Base-by-base conservation (phyloP, 2,329 filamentous ascomycete genomes). In the Magnaporthiopsis rhizophila region DNA sequence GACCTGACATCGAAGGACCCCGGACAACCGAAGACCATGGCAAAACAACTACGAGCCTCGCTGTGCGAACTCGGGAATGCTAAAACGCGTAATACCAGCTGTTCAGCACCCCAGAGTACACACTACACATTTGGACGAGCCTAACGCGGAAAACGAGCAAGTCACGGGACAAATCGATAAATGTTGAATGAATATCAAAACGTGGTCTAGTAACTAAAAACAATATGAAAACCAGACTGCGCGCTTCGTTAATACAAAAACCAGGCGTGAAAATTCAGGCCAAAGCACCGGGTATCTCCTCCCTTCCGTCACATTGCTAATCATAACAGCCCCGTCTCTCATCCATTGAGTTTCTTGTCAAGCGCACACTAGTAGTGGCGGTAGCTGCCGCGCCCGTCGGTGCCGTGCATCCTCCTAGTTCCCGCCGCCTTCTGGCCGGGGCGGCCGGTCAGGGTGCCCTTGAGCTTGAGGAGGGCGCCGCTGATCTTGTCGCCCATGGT, bases 381-480 rank as follows among this genome's bases (percentile, higher is more conserved):
- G 21, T 21, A 81, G 64, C 78, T 80, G 65, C 86, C 85, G 53
- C 87, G 84, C 2, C 89, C 89, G 74, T 91, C 89, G 60, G 89
- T 91, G 57, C 89, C 89, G 69, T 85, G 84, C 87, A 91, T 91
- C 64, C 89, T 82, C 66, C 89, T 82, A 62, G 88, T 89, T 34
- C 89, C 89, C 69, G 89, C 88, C 73, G 88, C 89, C 86, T 93
- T 93, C 68, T 89, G 77, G 30, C 87, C 90, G 2, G 89, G 88
- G 57, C 86, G 81, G 61, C 85, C 76, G 1, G 88, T 92, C 65
- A 94, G 72, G 64, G 80, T 85, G 9, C 91, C 90, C 75, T 86
- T 87, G 67, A 94, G 75, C 79, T 85, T 91, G 78, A 90, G 81
- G 74, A 94, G 79, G 0, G 89, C 90, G 24, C 91, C 91, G 62